Base-by-base conservation (phyloP, 1,284 basidiomycete genomes). In the Pseudozyma thailandica region DNA sequence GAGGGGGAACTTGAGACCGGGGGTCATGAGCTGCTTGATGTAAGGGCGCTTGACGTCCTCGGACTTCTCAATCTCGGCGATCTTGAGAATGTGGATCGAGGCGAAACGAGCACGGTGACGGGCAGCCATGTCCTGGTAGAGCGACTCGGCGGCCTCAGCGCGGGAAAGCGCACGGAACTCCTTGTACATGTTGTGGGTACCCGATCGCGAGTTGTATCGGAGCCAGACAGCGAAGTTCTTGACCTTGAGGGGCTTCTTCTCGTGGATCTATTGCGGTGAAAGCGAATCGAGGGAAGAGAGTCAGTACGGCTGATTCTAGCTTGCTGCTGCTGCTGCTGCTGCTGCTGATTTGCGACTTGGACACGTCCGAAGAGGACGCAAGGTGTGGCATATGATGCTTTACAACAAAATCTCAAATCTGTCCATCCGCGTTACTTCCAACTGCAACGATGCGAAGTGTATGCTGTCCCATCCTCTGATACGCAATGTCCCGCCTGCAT, bases 191-290 rank as follows among this genome's bases (percentile, higher is more conserved):
- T 82, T 82, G 81, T 82, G 81, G 16, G 81, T 82, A 54, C 81
- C 81, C 37, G 81, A 82, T 53, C 81, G 81, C 53, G 81, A 82
- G 80, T 82, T 95, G 87, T 98, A 98, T 80, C 96, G 92, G 84
- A 98, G 86, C 95, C 95, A 98, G 87, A 98, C 92, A 82, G 94
- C 96, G 84, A 98, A 98, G 91, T 97, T 98, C 90, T 98, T 98
- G 85, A 97, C 92, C 87, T 95, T 94, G 85, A 94, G 85, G 35
- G 96, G 95, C 86, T 91, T 93, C 89, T 92, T 94, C 88, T 98
- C 95, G 89, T 60, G 50, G 65, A 82, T 77, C 78, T 78, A 51
- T 52, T 23, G 42, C 28, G 15, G n/a, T 7, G 8, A 15, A 49
- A 49, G 15, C 25, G 35, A 13, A 35, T n/a, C 31, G 25, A 8